Percentiles rank a stretch among this genome's conserved stretches.
These are phyloP conservation scores for Penicillium sp. DNA, from an alignment of 2,329 filamentous ascomycete species.

Conservation along the genomic window DNA sequence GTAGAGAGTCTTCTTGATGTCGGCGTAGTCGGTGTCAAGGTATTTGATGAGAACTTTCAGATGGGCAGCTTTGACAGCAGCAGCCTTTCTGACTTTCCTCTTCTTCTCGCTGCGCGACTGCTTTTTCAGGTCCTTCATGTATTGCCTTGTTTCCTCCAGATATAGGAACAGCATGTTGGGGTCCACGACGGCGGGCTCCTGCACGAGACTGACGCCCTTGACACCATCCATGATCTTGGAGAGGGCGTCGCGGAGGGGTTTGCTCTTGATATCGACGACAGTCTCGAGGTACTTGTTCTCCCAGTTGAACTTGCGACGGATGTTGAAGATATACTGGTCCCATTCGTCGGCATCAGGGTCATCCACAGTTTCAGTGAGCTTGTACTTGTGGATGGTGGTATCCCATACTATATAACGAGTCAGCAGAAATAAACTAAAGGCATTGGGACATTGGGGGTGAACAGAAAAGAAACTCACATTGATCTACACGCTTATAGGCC, in stretches of 20 bases:
- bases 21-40: constrained; percentile 70
- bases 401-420: constrained; percentile 37
- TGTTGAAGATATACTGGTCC: constrained; percentile 72
- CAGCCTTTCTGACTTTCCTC: constrained; percentile 34
- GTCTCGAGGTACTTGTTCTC: constrained; percentile 71
- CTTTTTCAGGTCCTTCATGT: constrained; percentile 56
- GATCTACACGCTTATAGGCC: constrained; percentile 62
- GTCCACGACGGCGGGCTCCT: constrained; percentile 65
- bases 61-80: constrained; percentile 36
- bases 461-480: constrained; percentile 33
- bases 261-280: constrained; percentile 76
- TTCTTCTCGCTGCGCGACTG: constrained; percentile 52
- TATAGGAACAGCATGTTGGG: constrained; percentile 67
- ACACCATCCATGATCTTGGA: constrained; percentile 64
- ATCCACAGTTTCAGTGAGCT: constrained; percentile 57
- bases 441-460: background rate
- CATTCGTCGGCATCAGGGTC: constrained; percentile 59
- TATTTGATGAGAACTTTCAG: constrained; percentile 66
- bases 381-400: constrained; percentile 55
- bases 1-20: constrained; percentile 69
- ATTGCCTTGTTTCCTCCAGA: constrained; percentile 62
- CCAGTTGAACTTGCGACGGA: constrained; percentile 73
- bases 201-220: constrained; percentile 69
- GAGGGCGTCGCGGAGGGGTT: constrained; percentile 62
- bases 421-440: background rate